Percentiles rank a stretch among this genome's conserved stretches.
Conservation (phyloP, 306 rosid genomes). For the Lupinus albus region DNA sequence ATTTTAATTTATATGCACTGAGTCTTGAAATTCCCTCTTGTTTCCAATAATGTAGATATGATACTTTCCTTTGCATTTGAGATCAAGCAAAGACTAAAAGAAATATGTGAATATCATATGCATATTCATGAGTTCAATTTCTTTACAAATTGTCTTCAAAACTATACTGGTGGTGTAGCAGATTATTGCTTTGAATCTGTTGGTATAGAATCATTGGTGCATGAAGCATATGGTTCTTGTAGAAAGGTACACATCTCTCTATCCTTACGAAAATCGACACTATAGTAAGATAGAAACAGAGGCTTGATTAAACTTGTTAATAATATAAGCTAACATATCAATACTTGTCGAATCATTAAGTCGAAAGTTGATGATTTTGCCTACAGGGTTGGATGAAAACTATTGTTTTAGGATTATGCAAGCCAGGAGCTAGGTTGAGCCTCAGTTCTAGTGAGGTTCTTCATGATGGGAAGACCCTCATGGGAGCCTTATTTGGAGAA, state of each 20-base stretch:
- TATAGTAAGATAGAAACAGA: too few species aligned
- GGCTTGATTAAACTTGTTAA: not conserved
- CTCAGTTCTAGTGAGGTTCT: conserved; percentile 58
- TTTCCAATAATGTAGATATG: not conserved
- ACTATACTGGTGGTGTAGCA: conserved; percentile 65
- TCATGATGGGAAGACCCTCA: conserved; percentile 56
- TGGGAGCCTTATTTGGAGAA: conserved; percentile 80
- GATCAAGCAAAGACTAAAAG: not conserved
- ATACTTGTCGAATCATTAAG: conserved; percentile 8
- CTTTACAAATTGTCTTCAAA: not conserved
- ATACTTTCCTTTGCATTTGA: not conserved
- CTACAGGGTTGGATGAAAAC: conserved; percentile 93
- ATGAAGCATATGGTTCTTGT: conserved; percentile 80
- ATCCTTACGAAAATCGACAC: not conserved
- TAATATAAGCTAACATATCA: not conserved
- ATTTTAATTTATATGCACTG: not conserved
- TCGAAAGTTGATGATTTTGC: conserved; percentile 17
- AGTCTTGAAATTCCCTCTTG: conserved; percentile 11
- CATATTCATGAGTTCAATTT: not conserved
- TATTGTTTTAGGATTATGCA: conserved; percentile 70
- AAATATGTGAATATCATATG: not conserved
- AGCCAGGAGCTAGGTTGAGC: conserved; percentile 58
- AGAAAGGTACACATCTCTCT: conserved; percentile 56
- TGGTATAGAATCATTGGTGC: conserved; percentile 70
- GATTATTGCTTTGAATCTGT: conserved; percentile 91